Percentiles rank a stretch among this genome's conserved stretches.
These are phyloP conservation scores for Ceriops zippeliana DNA, from an alignment of 345 rosid species.

Conservation along the genomic window DNA sequence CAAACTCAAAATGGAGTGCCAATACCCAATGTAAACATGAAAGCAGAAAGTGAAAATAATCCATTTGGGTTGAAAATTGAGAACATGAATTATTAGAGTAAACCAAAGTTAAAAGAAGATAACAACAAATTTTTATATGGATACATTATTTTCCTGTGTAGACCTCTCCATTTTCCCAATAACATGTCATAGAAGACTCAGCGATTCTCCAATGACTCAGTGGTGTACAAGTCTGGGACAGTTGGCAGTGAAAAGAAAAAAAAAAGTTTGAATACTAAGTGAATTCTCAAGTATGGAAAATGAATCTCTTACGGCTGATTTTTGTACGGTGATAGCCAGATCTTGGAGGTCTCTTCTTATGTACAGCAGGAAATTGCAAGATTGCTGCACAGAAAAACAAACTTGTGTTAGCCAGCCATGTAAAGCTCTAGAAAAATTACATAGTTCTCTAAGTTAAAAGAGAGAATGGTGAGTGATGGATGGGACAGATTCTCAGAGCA, in stretches of 20 bases:
- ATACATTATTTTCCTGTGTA: background rate
- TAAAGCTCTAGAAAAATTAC: background rate
- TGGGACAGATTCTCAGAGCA: background rate
- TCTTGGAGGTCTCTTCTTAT: constrained; percentile 69
- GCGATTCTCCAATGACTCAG: background rate
- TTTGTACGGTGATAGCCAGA: constrained; percentile 82
- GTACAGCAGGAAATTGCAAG: constrained; percentile 77
- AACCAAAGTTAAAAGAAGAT: constrained; percentile 5
- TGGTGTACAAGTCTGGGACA: background rate
- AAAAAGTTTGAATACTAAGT: background rate
- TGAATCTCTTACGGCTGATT: constrained; percentile 62
- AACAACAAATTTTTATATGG: background rate
- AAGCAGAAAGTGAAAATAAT: background rate
- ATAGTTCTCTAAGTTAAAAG: background rate
- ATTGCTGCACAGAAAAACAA: constrained; percentile 57
- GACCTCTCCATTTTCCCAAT: background rate
- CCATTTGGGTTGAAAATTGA: background rate
- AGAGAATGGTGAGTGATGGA: background rate
- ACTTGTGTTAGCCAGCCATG: constrained; percentile 16
- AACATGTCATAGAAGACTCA: background rate
- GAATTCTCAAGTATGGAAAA: background rate
- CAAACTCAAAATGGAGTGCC: background rate
- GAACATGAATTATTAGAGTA: constrained; percentile 13
- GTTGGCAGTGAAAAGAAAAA: background rate
- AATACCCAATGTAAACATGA: background rate